A percentile compares a stretch with the other conserved stretches of the same genome.
phyloP scores from a whole-genome alignment of 140 eudicot genomes.

The Flaveria floridana region DNA sequence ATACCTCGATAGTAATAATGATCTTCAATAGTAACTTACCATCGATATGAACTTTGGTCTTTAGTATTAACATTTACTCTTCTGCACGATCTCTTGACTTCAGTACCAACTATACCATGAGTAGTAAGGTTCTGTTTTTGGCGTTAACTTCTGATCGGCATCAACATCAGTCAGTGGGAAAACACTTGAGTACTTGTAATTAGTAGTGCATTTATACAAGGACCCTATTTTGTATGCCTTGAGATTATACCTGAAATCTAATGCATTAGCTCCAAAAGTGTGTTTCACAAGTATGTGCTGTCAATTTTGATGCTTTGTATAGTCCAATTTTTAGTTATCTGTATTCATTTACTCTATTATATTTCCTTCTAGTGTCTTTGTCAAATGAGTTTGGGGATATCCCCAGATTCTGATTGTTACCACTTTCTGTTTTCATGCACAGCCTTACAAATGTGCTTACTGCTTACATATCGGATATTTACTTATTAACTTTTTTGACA shows the following conservation, averaged over 20 bases:
- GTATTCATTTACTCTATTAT: not conserved
- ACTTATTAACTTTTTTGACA: constrained; percentile 30
- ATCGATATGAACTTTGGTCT: no score
- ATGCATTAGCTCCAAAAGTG: not conserved
- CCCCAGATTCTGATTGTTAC: no score
- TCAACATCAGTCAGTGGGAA: no score
- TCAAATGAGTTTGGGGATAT: no score
- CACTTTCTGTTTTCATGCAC: not conserved
- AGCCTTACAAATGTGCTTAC: constrained; percentile 1
- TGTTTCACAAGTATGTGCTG: not conserved
- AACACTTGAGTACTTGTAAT: no score
- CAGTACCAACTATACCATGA: no score
- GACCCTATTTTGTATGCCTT: not conserved
- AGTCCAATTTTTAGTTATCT: not conserved
- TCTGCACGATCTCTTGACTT: no score
- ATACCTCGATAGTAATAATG: no score
- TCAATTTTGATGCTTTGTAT: not conserved
- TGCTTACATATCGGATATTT: not conserved
- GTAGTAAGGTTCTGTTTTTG: no score
- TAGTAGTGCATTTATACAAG: not conserved
- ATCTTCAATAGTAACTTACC: no score
- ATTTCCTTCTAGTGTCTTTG: not conserved
- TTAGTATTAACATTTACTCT: no score
- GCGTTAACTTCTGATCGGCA: no score
- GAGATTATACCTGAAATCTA: not conserved